Base-by-base conservation (phyloP, 257 asterid genomes). In the Fraxinus cuspidata region DNA sequence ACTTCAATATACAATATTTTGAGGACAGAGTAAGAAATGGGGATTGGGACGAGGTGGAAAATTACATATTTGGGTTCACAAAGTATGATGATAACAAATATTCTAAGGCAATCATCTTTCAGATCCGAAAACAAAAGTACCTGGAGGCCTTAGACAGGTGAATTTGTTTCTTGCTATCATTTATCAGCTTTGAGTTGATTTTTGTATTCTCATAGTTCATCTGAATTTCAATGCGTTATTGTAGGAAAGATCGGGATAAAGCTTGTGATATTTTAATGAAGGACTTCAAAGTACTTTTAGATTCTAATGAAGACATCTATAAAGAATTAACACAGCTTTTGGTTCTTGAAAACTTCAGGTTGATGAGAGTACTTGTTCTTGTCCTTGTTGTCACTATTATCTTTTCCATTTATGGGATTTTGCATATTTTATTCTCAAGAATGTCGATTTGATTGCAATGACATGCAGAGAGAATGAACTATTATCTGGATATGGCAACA, bases 241-340 rank as follows among this genome's bases (percentile, higher is more conserved):
- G 58, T 82, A 94, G 99, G 92, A 88, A 86, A 23, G 98, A 94
- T 71, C 89, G 93, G 75, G 70, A 92, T 73, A 91, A 89, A 86
- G 99, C 92, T 42, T 96, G 90, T 76, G 97, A 94, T 42, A 91
- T 94, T 76, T 97, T 94, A 35, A 95, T 89, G 16, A 94, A 91
- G 88, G 98, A 94, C 90, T 95, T 94, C 82, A 94, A 91, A 87
- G 98, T 93, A 74, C 91, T 92, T 86, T 79, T 97, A 32, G 86
- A 97, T 79, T 91, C 89, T 75, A 92, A 94, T 77, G 98, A 92
- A 81, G 98, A 94, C 38, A 96, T 94, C 58, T 94, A 90, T 79
- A 92, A 94, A 85, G 97, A 94, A 95, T 92, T 94, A 60, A 91
- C 97, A 51, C 97, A 90, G 90, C 91, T 94, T 82, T 83, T 94